Percentiles rank a stretch among this genome's conserved stretches.
phyloP scores from a whole-genome alignment of 345 rosid species.

The Pistacia vera region DNA sequence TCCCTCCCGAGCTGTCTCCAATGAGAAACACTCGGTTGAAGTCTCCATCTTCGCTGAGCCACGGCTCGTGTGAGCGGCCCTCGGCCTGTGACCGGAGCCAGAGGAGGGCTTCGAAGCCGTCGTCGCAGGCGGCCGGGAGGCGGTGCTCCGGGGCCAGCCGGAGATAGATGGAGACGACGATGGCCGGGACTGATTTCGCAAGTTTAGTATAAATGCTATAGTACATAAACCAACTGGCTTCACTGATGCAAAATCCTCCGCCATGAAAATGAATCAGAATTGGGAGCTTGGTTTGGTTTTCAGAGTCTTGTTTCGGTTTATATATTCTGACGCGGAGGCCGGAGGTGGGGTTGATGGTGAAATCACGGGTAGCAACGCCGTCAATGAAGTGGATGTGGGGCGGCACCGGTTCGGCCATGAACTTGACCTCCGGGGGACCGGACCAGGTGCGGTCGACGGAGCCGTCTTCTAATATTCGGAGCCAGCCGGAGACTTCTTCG shows the following conservation, averaged over 20 bases:
- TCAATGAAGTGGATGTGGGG: conserved; percentile 45
- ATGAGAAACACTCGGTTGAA: conserved; percentile 42
- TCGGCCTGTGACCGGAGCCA: conserved; percentile 45
- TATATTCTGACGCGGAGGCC: conserved; percentile 51
- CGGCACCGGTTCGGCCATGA: conserved; percentile 56
- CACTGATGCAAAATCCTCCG: conserved; percentile 54
- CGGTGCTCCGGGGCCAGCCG: conserved; percentile 48
- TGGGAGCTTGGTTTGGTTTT: conserved; percentile 35
- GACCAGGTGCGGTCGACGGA: conserved; percentile 65
- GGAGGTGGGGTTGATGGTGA: conserved; percentile 29
- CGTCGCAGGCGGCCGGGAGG: conserved; percentile 49
- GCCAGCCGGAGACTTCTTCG: conserved; percentile 74
- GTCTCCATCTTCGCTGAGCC: conserved; percentile 36
- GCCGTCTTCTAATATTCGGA: conserved; percentile 54
- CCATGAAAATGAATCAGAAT: conserved; percentile 53
- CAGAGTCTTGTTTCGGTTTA: conserved; percentile 30
- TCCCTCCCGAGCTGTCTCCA: conserved; percentile 62
- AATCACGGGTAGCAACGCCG: conserved; percentile 55
- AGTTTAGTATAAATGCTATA: conserved; percentile 30
- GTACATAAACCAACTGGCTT: conserved; percentile 48
- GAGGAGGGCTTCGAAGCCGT: conserved; percentile 38
- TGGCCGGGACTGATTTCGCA: conserved; percentile 35
- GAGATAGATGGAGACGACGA: conserved; percentile 39
- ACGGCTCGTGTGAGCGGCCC: conserved; percentile 33
- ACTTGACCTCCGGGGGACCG: conserved; percentile 63